Base-by-base conservation (phyloP, 2,329 filamentous ascomycete species). In the Pseudocercospora eumusae region DNA sequence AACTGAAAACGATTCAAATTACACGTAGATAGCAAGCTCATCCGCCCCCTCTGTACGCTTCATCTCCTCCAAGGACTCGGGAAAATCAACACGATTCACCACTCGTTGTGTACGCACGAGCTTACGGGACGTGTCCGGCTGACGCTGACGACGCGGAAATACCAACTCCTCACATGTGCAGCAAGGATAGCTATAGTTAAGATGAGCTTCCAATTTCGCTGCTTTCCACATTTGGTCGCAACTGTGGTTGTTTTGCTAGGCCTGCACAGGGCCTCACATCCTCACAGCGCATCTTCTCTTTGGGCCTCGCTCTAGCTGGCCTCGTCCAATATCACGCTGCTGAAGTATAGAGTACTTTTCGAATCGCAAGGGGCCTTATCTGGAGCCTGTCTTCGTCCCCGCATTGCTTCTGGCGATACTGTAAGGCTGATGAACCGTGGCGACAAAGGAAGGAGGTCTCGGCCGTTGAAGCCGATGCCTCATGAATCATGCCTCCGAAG, bases 111-210 rank as follows among this genome's bases (percentile, higher is more conserved):
- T n/a, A n/a, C n/a, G n/a, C n/a, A n/a, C n/a, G n/a, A n/a, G n/a
- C n/a, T n/a, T n/a, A n/a, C n/a, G n/a, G n/a, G 47, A 50, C 8
- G 2, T 23, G 21, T 27, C 47, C 23, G n/a, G 47, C 47, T 50
- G 23, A 50, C 47, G n/a, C n/a, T n/a, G n/a, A 9, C 23, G 23
- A 23, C 47, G 47, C 47, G 8, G 23, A 9, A 13, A n/a, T 25
- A 50, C 6, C 6, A 23, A 23, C 47, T 27, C 47, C 47, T 50
- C 9, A 28, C 23, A 28, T 50, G 47, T 50, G 47, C 47, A n/a
- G 47, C 47, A 50, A n/a, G 47, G 47, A 50, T 50, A 10, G 47
- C 47, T 8, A 18, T 23, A 27, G 47, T 45, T 47, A 50, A 50
- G 47, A 50, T 28, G 9, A 27, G 47, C 23, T 8, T 50, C 23